Evolutionary conservation across 176 grass and related monocot genomes (phyloP), one percentile per base, ranked within the genome.

Genomic region (Zizania latifolia): DNA sequence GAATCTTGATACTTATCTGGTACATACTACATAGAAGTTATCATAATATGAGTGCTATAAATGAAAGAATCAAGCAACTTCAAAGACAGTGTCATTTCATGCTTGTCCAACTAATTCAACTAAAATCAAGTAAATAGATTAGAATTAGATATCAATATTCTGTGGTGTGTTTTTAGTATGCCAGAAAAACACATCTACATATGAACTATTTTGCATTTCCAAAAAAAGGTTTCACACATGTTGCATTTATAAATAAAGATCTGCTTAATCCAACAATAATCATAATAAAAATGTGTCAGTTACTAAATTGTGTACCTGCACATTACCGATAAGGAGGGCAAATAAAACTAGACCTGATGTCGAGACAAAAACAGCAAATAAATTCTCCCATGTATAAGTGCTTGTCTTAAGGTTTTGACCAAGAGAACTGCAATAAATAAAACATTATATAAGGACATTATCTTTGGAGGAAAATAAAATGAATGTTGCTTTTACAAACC

Each of bases 301-400:
- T 60, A 24, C 44, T 53, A 81, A 79, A 56, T 27, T 34, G 27
- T 24, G 15, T 90, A 98, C 95, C 95, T 98, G 95, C 68, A 98
- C 92, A 64, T 98, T 98, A 80, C 95, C 91, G 17, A 98, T 98
- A 57, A 98, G 95, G 77, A 94, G 91, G 61, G 95, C 91, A 83
- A 98, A 98, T 46, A 98, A 88, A 79, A 98, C 86, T 74, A 98
- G 89, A 57, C 91, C 95, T 8, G 86, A 84, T 76, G 86, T 82
- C 12, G 95, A 86, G 62, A 98, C 88, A 82, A 78, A 94, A 83
- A 83, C 75, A 67, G 95, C 89, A 86, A 98, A 98, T 29, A 93
- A 65, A 62, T 83, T 94, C 79, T 98, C 95, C 82, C 72, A 72
- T 21, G 86, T 88, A 82, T 83, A 76, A 78, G 95, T 98, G 84